Base-by-base conservation (phyloP, 495 filamentous ascomycete species). In the Hypoxylon intermedium region DNA sequence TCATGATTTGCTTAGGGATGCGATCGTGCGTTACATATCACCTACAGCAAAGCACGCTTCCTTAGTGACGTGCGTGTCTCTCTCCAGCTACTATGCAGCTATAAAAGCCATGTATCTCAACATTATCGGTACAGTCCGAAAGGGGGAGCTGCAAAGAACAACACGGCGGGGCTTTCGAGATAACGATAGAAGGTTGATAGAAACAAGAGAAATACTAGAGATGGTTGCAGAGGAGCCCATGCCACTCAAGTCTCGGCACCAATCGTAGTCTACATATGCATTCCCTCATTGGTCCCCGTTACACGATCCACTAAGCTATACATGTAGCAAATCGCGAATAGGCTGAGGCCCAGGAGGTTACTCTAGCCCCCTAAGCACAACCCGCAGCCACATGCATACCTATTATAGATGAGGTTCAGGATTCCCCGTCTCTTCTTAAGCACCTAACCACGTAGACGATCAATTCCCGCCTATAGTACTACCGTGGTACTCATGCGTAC, bases 91-190 rank as follows among this genome's bases (percentile, higher is more conserved):
- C 23, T 1, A 7, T 11, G 9, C 18, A 48, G 28, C 44, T 60
- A 43, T 21, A 42, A 50, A 56, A 43, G 41, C 31, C 43, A 5
- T n/a, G n/a, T n/a, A n/a, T 52, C 61, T 59, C 54, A 56, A 60
- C 38, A 60, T 31, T 47, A 58, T 45, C 53, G 64, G 67, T 53
- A 26, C 47, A 38, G 34, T 55, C 67, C 64, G 21, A 70, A 70
- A 67, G 53, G 50, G 67, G 67, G 67, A 70, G 67, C 67, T 70
- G 67, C 64, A 70, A 61, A 63, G 67, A 70, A 70, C 37, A 53
- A 54, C 37, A 65, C 47, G 57, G 44, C 64, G 67, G 60, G 60
- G 62, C 50, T 12, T 61, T 60, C 56, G 58, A 67, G 64, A 70
- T 70, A 67, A 67, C 67, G 64, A 65, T 70, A 58, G 67, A 70